These are phyloP conservation scores for Kurtzmaniella quercitrusa DNA, from an alignment of 1,139 yeast species.

Conservation along the genomic window DNA sequence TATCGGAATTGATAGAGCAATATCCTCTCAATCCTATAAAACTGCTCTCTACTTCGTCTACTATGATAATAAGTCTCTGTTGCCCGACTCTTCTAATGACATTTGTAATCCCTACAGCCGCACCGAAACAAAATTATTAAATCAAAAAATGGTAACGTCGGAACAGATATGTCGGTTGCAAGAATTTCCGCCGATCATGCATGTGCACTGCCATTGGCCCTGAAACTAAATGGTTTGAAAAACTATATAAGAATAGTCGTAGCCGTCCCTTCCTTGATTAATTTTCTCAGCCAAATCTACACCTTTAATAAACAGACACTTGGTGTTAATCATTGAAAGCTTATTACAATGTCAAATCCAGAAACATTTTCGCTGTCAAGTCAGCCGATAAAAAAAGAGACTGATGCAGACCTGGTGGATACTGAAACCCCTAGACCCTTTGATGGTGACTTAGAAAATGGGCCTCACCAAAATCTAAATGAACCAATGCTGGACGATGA, in stretches of 20 bases:
- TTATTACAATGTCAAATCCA: neutral
- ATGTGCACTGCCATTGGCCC: neutral
- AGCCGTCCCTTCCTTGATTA: neutral
- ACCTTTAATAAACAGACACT: neutral
- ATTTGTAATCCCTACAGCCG: neutral
- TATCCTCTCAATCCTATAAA: too few species aligned
- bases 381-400: neutral
- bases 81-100: too few species aligned
- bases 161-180: neutral
- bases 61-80: too few species aligned
- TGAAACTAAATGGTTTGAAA: neutral
- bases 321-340: neutral
- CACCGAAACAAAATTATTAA: neutral
- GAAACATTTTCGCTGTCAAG: neutral
- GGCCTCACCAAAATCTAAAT: neutral
- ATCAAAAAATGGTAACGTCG: neutral
- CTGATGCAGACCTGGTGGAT: neutral
- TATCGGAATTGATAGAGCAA: too few species aligned
- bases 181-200: neutral
- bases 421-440: neutral
- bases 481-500: conserved; percentile 7
- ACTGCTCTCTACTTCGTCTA: too few species aligned
- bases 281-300: neutral
- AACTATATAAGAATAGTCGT: neutral
- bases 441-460: neutral